phyloP scores from a whole-genome alignment of 164 flowering plant species.

The Magnolia sinica region DNA sequence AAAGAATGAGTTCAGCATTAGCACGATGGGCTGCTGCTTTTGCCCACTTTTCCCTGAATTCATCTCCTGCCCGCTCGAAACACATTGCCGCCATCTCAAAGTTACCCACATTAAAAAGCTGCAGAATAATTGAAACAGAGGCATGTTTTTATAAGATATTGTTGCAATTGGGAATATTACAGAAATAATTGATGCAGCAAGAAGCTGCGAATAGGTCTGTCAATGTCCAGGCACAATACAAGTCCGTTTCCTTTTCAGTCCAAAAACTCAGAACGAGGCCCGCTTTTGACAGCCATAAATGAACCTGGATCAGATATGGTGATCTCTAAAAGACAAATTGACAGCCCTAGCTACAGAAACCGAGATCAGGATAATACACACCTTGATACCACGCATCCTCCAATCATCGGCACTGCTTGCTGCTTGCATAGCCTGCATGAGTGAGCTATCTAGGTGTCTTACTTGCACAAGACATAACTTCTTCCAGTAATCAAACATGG shows the following conservation, averaged over 20 bases:
- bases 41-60: conserved; percentile 44
- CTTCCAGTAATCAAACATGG: conserved; percentile 81
- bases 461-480: conserved; percentile 48
- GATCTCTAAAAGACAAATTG: neutral
- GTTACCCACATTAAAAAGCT: conserved; percentile 59
- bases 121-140: conserved; percentile 8
- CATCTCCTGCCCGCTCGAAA: conserved; percentile 71
- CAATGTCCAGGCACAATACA: neutral
- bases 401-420: conserved; percentile 68
- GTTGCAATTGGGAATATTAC: neutral
- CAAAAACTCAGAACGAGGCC: neutral
- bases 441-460: conserved; percentile 47
- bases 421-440: conserved; percentile 58
- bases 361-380: conserved; percentile 9
- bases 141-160: neutral
- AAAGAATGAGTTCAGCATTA: conserved; percentile 38
- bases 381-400: conserved; percentile 66
- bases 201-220: neutral
- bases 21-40: conserved; percentile 57
- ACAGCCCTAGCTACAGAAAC: neutral
- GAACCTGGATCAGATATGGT: too few species aligned
- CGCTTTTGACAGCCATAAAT: too few species aligned
- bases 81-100: conserved; percentile 76
- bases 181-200: neutral
- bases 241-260: neutral